Percentiles rank a stretch among this genome's conserved stretches.
These are phyloP conservation scores for Prototheca wickerhamii DNA, from an alignment of 163 green algal genomes.

Conservation along the genomic window DNA sequence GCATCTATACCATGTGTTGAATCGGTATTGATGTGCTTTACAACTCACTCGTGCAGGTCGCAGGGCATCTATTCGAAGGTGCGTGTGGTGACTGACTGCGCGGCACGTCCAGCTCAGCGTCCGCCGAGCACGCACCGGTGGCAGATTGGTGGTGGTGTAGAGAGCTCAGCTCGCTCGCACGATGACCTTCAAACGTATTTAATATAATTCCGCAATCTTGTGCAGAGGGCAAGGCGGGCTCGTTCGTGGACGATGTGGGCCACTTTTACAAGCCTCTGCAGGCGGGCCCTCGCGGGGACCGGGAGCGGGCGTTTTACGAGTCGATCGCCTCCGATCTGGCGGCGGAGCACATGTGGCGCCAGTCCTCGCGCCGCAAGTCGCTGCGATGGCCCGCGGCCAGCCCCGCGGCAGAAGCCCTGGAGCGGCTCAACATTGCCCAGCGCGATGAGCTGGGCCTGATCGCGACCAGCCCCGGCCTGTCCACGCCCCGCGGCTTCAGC, in stretches of 20 bases:
- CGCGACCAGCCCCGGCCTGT: background rate
- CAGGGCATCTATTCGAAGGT: background rate
- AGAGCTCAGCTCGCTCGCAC: background rate
- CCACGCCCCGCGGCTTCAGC: background rate
- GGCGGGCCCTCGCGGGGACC: slow-evolving; percentile 34
- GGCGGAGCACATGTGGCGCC: slow-evolving; percentile 7
- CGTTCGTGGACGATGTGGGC: slow-evolving; percentile 39
- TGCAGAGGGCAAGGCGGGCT: slow-evolving; percentile 55
- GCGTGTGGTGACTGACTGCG: background rate
- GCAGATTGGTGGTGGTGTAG: no score
- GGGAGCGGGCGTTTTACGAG: slow-evolving; percentile 45
- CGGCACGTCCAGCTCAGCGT: no score
- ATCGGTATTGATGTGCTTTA: no score
- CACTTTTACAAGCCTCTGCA: slow-evolving; percentile 60
- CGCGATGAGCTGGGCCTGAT: slow-evolving; percentile 21
- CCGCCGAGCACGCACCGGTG: no score
- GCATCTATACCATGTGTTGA: no score
- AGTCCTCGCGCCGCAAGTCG: background rate
- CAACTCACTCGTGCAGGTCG: background rate
- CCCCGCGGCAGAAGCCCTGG: background rate
- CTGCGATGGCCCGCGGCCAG: background rate
- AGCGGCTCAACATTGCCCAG: slow-evolving; percentile 7
- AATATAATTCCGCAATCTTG: no score
- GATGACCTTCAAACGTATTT: no score
- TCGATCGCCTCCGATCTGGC: slow-evolving; percentile 9